These are phyloP conservation scores for Aspergillus cristatus DNA, from an alignment of 495 filamentous ascomycete genomes.

Conservation along the genomic window DNA sequence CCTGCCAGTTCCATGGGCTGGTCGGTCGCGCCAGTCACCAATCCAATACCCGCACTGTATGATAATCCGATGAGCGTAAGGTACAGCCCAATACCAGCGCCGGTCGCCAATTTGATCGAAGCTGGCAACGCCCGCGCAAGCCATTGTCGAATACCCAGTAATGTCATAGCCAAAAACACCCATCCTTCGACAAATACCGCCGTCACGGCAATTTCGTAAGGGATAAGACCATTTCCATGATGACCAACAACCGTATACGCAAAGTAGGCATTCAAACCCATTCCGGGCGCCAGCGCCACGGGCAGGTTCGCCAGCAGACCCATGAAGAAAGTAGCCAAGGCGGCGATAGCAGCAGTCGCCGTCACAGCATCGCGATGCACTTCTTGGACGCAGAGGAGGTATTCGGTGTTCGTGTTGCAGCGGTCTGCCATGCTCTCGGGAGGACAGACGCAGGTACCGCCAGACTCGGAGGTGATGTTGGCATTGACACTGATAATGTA, in stretches of 20 bases:
- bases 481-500: slow-evolving; percentile 73
- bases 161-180: slow-evolving; percentile 58
- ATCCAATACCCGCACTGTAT: slow-evolving; percentile 69
- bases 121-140: slow-evolving; percentile 66
- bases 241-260: slow-evolving; percentile 72
- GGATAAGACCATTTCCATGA: slow-evolving; percentile 56
- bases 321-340: slow-evolving; percentile 62
- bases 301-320: slow-evolving; percentile 64
- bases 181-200: slow-evolving; percentile 79
- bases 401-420: slow-evolving; percentile 48
- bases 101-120: slow-evolving; percentile 76
- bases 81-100: slow-evolving; percentile 73
- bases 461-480: slow-evolving; percentile 54
- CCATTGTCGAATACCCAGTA: slow-evolving; percentile 75
- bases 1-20: slow-evolving; percentile 64
- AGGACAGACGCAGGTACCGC: slow-evolving; percentile 70
- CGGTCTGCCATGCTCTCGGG: slow-evolving; percentile 32
- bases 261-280: slow-evolving; percentile 82
- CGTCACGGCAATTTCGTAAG: slow-evolving; percentile 62
- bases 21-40: slow-evolving; percentile 47
- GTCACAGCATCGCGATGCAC: slow-evolving; percentile 70
- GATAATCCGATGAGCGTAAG: slow-evolving; percentile 72
- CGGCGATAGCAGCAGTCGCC: slow-evolving; percentile 69
- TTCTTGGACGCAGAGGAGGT: slow-evolving; percentile 53
- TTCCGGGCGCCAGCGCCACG: slow-evolving; percentile 68